phyloP scores from a whole-genome alignment of 2,329 filamentous ascomycete species.

The Alternaria sp. region DNA sequence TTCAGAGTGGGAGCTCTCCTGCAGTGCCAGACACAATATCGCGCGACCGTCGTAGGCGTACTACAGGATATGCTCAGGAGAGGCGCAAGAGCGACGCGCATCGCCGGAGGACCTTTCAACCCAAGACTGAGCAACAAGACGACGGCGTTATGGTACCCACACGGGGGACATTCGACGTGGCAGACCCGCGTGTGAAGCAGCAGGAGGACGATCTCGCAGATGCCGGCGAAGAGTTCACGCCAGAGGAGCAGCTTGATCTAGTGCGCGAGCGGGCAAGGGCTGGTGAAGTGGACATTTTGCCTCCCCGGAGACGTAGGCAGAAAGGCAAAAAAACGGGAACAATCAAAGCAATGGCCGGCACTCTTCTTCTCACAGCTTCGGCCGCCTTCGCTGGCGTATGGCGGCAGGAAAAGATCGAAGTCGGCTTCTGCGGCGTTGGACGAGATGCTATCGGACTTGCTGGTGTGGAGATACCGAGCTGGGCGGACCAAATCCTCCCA shows the following conservation, averaged over 20 bases:
- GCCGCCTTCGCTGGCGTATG: conserved; percentile 83
- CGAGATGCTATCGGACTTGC: conserved; percentile 66
- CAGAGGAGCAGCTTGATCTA: conserved; percentile 82
- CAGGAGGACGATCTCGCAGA: conserved; percentile 62
- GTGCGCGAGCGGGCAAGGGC: conserved; percentile 71
- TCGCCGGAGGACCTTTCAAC: conserved; percentile 55
- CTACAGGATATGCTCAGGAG: conserved; percentile 54
- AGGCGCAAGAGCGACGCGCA: conserved; percentile 54
- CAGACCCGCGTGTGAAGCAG: conserved; percentile 57
- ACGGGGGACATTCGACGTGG: conserved; percentile 67
- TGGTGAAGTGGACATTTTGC: conserved; percentile 62
- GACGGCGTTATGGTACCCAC: conserved; percentile 64
- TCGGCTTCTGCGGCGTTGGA: conserved; percentile 91
- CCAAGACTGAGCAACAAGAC: conserved; percentile 57
- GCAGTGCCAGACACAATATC: conserved; percentile 49
- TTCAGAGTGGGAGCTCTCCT: conserved; percentile 85
- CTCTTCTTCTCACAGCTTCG: conserved; percentile 75
- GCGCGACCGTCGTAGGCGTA: conserved; percentile 62
- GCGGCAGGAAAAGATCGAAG: conserved; percentile 92
- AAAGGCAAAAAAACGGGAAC: conserved; percentile 56
- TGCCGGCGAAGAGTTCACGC: conserved; percentile 90
- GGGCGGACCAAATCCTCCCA: conserved; percentile 74
- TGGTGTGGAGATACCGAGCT: conserved; percentile 75
- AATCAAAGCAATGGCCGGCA: conserved; percentile 72
- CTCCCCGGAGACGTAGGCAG: conserved; percentile 45